phyloP scores from a whole-genome alignment of 2,329 filamentous ascomycete genomes.

The Fusarium coffeatum region DNA sequence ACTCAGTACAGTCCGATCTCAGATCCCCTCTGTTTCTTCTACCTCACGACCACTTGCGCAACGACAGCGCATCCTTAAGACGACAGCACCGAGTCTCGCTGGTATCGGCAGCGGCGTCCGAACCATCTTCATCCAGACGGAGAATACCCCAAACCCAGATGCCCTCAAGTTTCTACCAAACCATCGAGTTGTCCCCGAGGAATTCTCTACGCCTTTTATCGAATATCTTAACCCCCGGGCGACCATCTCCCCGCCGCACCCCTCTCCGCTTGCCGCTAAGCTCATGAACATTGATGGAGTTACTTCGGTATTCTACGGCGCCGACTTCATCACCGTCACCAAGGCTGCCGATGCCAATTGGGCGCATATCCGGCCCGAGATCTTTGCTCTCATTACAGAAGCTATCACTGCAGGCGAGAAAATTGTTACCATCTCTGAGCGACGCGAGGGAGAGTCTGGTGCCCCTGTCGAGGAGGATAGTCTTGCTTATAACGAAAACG shows the following conservation, averaged over 20 bases:
- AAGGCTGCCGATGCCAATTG: slow-evolving; percentile 90
- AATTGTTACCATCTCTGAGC: slow-evolving; percentile 79
- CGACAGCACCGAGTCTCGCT: slow-evolving; percentile 38
- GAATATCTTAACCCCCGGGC: slow-evolving; percentile 92
- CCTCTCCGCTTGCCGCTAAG: slow-evolving; percentile 89
- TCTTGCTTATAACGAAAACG: slow-evolving; percentile 86
- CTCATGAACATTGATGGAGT: slow-evolving; percentile 95
- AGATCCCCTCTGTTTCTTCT: slow-evolving; percentile 34
- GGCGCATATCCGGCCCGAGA: slow-evolving; percentile 94
- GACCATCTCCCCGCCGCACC: slow-evolving; percentile 87
- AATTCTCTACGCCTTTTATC: slow-evolving; percentile 79
- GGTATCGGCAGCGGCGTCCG: slow-evolving; percentile 60
- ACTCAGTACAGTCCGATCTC: slow-evolving; percentile 44
- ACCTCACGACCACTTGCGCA: slow-evolving; percentile 40
- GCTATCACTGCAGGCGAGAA: slow-evolving; percentile 84
- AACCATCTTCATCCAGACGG: slow-evolving; percentile 97
- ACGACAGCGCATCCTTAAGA: slow-evolving; percentile 23
- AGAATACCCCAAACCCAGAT: slow-evolving; percentile 93
- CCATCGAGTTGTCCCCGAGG: slow-evolving; percentile 81
- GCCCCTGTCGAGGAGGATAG: slow-evolving; percentile 69
- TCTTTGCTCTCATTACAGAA: slow-evolving; percentile 95
- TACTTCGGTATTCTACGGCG: slow-evolving; percentile 92
- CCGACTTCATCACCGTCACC: slow-evolving; percentile 96
- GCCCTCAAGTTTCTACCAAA: slow-evolving; percentile 97
- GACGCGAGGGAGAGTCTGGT: slow-evolving; percentile 62